Conservation (phyloP, 2,329 filamentous ascomycete genomes). For the Exophiala sp. region DNA sequence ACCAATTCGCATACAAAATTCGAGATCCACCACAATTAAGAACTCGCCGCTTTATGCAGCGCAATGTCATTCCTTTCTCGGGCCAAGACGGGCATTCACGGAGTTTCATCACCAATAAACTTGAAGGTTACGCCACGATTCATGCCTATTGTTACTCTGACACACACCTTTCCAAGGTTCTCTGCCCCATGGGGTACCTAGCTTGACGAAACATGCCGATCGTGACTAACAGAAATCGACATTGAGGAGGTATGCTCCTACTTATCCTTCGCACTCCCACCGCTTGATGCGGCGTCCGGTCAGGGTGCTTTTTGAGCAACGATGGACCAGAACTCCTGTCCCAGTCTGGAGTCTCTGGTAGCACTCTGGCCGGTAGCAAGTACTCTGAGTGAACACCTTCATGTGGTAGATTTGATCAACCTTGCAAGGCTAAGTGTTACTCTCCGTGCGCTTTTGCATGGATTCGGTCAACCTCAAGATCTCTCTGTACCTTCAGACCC, state of each 20-base stretch:
- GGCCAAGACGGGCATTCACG: slow-evolving; percentile 1
- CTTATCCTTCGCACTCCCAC: not conserved
- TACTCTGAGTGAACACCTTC: slow-evolving; percentile 26
- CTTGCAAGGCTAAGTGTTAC: slow-evolving; percentile 29
- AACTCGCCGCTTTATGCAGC: not conserved
- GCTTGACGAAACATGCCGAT: not conserved
- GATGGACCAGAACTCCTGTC: slow-evolving; percentile 2
- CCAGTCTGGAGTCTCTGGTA: slow-evolving; percentile 27
- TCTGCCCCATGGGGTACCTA: slow-evolving; percentile 2
- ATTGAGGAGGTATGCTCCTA: not conserved
- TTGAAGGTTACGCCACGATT: not conserved
- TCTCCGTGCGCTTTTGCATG: slow-evolving; percentile 31
- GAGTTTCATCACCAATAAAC: not conserved
- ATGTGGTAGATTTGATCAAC: slow-evolving; percentile 31
- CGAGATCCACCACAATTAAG: not conserved
- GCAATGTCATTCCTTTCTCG: not conserved
- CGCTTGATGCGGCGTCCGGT: not conserved
- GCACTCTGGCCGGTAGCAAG: slow-evolving; percentile 31
- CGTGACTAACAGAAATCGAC: slow-evolving; percentile 1
- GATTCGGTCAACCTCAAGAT: slow-evolving; percentile 25
- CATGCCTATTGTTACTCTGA: too few relatives aligned
- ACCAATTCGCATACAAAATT: too few relatives aligned
- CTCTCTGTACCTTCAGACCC: not conserved
- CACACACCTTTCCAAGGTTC: not conserved
- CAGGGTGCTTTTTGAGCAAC: not conserved